Conservation (phyloP, 2,329 filamentous ascomycete species). For the Colletotrichum sansevieriae region DNA sequence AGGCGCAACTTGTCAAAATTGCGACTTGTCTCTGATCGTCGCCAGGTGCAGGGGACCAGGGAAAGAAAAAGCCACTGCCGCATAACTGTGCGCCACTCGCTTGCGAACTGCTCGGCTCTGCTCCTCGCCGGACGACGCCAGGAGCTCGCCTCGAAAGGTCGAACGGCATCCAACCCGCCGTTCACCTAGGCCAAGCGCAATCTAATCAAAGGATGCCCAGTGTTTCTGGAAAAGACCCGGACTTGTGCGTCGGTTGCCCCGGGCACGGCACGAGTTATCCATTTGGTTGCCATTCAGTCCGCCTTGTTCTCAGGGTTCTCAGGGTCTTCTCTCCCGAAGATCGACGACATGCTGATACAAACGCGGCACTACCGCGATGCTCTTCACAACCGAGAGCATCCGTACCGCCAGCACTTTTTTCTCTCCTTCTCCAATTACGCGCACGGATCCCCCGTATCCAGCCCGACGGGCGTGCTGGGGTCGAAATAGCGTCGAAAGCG, state of each 20-base stretch:
- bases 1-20: conserved; percentile 38
- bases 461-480: conserved; percentile 22
- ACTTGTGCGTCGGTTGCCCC: conserved; percentile 21
- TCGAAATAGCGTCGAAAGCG: conserved; percentile 24
- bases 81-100: conserved; percentile 16
- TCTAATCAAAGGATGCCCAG: conserved; percentile 7
- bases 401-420: conserved; percentile 12
- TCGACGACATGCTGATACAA: neutral
- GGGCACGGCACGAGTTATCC: neutral
- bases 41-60: conserved; percentile 27
- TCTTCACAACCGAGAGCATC: neutral
- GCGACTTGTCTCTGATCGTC: conserved; percentile 40
- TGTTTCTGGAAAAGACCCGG: conserved; percentile 26
- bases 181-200: conserved; percentile 14
- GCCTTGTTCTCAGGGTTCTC: conserved; percentile 1
- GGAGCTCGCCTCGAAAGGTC: conserved; percentile 5
- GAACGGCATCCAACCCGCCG: neutral
- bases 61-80: conserved; percentile 3
- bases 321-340: conserved; percentile 7
- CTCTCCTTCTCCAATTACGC: too few relatives aligned
- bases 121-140: neutral
- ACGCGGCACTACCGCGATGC: neutral
- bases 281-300: neutral
- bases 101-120: neutral
- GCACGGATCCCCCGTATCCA: conserved; percentile 34